Percentiles rank a stretch among this genome's conserved stretches.
Conservation (phyloP, 2,329 filamentous ascomycete genomes). For the Monosporascus sp. region DNA sequence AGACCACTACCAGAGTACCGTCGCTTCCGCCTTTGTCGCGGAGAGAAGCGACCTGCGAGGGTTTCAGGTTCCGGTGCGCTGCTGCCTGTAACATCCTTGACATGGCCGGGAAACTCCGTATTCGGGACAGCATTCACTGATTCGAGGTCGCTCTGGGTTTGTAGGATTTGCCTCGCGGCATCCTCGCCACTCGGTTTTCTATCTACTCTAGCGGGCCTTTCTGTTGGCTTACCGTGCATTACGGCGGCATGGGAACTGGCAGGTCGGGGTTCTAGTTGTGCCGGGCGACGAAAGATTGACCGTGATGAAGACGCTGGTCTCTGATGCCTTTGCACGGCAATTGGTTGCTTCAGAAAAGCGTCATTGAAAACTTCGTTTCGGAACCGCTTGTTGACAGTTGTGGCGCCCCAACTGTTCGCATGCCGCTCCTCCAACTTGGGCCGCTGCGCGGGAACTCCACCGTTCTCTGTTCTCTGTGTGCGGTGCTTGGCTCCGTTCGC, state of each 20-base stretch:
- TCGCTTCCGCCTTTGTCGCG: slow-evolving; percentile 50
- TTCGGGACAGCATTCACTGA: slow-evolving; percentile 20
- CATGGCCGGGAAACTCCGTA: slow-evolving; percentile 32
- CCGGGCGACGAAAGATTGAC: slow-evolving; percentile 51
- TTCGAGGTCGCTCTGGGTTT: slow-evolving; percentile 32
- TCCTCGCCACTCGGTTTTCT: slow-evolving; percentile 18
- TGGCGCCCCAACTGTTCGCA: slow-evolving; percentile 78
- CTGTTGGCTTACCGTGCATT: slow-evolving; percentile 6
- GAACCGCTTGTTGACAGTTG: slow-evolving; percentile 80
- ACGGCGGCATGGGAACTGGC: slow-evolving; percentile 35
- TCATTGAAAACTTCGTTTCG: slow-evolving; percentile 90
- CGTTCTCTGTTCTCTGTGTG: slow-evolving; percentile 6
- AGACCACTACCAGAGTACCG: slow-evolving; percentile 86
- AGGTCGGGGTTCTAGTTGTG: slow-evolving; percentile 38
- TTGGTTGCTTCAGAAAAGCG: slow-evolving; percentile 79
- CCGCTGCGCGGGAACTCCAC: slow-evolving; percentile 16
- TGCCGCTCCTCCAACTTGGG: slow-evolving; percentile 49
- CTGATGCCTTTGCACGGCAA: slow-evolving; percentile 73
- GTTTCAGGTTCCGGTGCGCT: slow-evolving; percentile 61
- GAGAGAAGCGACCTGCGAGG: slow-evolving; percentile 36
- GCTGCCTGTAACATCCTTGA: slow-evolving; percentile 56
- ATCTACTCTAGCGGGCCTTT: slow-evolving; percentile 1
- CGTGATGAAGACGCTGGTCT: slow-evolving; percentile 58
- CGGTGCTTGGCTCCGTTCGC: slow-evolving; percentile 14
- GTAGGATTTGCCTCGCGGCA: slow-evolving; percentile 13